These are phyloP conservation scores for Microcera coccophila DNA, from an alignment of 2,329 filamentous ascomycete genomes.

Conservation along the genomic window DNA sequence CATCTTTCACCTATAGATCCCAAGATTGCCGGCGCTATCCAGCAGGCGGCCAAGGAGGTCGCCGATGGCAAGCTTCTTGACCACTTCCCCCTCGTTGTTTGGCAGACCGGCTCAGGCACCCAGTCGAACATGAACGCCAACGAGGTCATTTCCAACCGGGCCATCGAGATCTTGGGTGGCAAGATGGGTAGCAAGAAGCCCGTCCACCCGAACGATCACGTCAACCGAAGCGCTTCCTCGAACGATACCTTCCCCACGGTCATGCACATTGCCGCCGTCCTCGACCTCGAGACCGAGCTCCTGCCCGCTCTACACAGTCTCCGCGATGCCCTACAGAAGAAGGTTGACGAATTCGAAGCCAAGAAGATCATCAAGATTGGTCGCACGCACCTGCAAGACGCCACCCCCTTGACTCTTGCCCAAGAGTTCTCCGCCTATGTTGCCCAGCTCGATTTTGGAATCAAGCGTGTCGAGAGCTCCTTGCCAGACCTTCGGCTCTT, in stretches of 20 bases:
- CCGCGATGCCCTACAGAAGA: conserved; percentile 77
- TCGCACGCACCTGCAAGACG: conserved; percentile 94
- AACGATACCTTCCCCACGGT: conserved; percentile 99
- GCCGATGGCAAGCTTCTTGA: conserved; percentile 89
- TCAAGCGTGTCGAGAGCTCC: conserved; percentile 77
- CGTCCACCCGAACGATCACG: conserved; percentile 98
- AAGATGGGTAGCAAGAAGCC: conserved; percentile 96
- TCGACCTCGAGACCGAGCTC: conserved; percentile 84
- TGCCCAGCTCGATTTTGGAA: conserved; percentile 85
- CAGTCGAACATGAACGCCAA: conserved; percentile 99
- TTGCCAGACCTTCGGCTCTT: conserved; percentile 82
- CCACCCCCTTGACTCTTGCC: conserved; percentile 88
- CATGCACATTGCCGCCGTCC: conserved; percentile 97
- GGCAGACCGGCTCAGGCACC: conserved; percentile 97
- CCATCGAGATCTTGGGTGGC: conserved; percentile 95
- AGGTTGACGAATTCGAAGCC: conserved; percentile 80
- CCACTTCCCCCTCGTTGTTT: conserved; percentile 97
- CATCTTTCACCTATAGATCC: conserved; percentile 56
- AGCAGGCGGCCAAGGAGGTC: conserved; percentile 90
- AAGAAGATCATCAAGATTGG: conserved; percentile 98
- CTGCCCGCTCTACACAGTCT: conserved; percentile 79
- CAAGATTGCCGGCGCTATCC: conserved; percentile 85
- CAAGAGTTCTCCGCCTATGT: conserved; percentile 99
- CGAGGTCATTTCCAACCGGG: conserved; percentile 98
- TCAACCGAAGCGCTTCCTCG: conserved; percentile 98